These are phyloP conservation scores for Lachnellula arida DNA, from an alignment of 2,329 filamentous ascomycete genomes.

Conservation along the genomic window DNA sequence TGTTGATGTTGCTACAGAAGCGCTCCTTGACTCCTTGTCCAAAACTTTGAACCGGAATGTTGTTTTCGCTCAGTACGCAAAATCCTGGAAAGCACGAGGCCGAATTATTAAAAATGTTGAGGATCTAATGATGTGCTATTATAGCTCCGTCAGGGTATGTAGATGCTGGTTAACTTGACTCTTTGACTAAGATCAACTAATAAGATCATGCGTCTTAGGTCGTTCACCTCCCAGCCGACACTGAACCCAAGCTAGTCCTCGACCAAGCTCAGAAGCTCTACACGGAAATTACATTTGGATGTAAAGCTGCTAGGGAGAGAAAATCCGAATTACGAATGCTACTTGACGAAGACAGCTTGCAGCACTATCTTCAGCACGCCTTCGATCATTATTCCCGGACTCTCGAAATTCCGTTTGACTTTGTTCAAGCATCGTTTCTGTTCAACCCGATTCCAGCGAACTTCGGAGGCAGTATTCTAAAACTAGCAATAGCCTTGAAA, in stretches of 20 bases:
- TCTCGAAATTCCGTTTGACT: slow-evolving; percentile 8
- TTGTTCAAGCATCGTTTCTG: slow-evolving; percentile 6
- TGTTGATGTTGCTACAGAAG: not conserved
- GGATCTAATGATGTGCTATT: slow-evolving; percentile 7
- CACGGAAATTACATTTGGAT: not conserved
- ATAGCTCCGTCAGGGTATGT: not conserved
- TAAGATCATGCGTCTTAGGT: not conserved
- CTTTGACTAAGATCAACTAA: not conserved
- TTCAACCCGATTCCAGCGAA: slow-evolving; percentile 8
- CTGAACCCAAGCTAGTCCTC: not conserved
- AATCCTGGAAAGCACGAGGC: slow-evolving; percentile 1
- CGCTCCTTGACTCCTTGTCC: not conserved
- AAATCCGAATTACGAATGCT: slow-evolving; percentile 4
- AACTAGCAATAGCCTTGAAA: slow-evolving; percentile 7
- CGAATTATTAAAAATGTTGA: not conserved
- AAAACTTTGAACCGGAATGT: not conserved
- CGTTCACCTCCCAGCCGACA: slow-evolving; percentile 1
- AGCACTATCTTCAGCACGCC: slow-evolving; percentile 4
- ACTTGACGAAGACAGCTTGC: not conserved
- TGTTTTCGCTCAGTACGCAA: not conserved
- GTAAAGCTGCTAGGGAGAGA: not conserved
- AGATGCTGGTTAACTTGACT: not conserved
- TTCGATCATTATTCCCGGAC: slow-evolving; percentile 7
- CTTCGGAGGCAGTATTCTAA: slow-evolving; percentile 11
- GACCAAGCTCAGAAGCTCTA: slow-evolving; percentile 7